phyloP scores from a whole-genome alignment of 768 basidiomycete species.

The Russula griseocarnosa region DNA sequence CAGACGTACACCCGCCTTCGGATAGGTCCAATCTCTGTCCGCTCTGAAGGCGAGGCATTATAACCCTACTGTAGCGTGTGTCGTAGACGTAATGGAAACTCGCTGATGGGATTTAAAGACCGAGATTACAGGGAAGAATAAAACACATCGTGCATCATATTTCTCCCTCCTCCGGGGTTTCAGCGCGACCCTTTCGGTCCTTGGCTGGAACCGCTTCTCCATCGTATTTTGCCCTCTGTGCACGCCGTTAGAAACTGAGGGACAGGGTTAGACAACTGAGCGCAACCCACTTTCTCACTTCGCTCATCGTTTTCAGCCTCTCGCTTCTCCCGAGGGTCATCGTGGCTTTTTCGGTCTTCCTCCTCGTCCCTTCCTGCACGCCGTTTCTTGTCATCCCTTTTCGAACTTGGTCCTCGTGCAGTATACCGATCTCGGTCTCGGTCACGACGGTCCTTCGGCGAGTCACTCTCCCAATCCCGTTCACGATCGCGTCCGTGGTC shows the following conservation, averaged over 20 bases:
- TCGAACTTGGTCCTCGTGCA: slow-evolving; percentile 53
- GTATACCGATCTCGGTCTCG: slow-evolving; percentile 43
- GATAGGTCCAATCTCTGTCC: slow-evolving; percentile 72
- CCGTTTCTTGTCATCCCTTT: slow-evolving; percentile 49
- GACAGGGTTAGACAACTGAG: slow-evolving; percentile 8
- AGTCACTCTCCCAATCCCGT: slow-evolving; percentile 32
- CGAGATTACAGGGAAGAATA: not conserved
- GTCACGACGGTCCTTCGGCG: slow-evolving; percentile 33
- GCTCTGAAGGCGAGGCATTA: slow-evolving; percentile 17
- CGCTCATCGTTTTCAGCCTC: slow-evolving; percentile 42
- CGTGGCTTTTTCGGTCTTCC: slow-evolving; percentile 51
- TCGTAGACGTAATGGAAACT: slow-evolving; percentile 3
- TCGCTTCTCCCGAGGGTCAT: slow-evolving; percentile 35
- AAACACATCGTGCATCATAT: slow-evolving; percentile 44
- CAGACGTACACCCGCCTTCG: slow-evolving; percentile 94
- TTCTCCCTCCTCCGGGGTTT: slow-evolving; percentile 86
- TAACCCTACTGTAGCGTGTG: slow-evolving; percentile 28
- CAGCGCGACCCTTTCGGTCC: slow-evolving; percentile 38
- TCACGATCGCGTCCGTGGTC: slow-evolving; percentile 33
- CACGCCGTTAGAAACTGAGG: slow-evolving; percentile 36
- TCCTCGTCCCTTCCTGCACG: slow-evolving; percentile 41
- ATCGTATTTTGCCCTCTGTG: slow-evolving; percentile 48
- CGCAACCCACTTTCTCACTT: slow-evolving; percentile 50
- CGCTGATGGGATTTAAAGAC: not conserved
- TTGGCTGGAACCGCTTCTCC: slow-evolving; percentile 44